Evolutionary conservation across 164 flowering plant genomes (phyloP).

Genomic region (Tinospora cordifolia): DNA sequence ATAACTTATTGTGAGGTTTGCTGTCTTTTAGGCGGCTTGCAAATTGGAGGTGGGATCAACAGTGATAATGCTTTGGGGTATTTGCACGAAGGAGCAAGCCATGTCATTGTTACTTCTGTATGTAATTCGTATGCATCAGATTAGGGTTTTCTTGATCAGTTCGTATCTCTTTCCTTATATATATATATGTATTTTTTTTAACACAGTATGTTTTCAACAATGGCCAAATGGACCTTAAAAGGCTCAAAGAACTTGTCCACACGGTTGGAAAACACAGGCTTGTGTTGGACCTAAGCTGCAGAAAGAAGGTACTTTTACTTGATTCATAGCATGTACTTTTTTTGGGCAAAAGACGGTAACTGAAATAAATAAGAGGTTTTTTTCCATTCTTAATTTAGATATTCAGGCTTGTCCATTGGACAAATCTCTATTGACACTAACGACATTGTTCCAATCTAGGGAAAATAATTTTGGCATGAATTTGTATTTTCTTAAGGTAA

Average conservation of each 20-base stretch:
- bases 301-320: constrained; percentile 76
- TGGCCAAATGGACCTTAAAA: constrained; percentile 78
- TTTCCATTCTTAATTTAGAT: not conserved
- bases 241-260: constrained; percentile 64
- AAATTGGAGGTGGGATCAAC: constrained; percentile 93
- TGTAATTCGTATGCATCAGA: constrained; percentile 16
- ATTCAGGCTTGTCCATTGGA: not conserved
- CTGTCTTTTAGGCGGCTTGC: constrained; percentile 69
- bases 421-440: not conserved
- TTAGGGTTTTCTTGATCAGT: not conserved
- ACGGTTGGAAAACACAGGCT: constrained; percentile 72
- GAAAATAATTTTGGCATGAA: no score
- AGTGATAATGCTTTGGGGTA: constrained; percentile 58
- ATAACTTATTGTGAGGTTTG: constrained; percentile 37
- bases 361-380: not conserved
- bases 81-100: constrained; percentile 90
- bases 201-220: constrained; percentile 87
- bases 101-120: constrained; percentile 95
- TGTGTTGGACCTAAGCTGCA: constrained; percentile 92
- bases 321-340: no score
- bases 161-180: not conserved
- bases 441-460: not conserved
- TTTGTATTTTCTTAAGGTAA: no score
- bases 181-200: constrained; percentile 1
- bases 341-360: not conserved